Conservation (phyloP, 2,329 filamentous ascomycete species). For the Ophiocordyceps australis region DNA sequence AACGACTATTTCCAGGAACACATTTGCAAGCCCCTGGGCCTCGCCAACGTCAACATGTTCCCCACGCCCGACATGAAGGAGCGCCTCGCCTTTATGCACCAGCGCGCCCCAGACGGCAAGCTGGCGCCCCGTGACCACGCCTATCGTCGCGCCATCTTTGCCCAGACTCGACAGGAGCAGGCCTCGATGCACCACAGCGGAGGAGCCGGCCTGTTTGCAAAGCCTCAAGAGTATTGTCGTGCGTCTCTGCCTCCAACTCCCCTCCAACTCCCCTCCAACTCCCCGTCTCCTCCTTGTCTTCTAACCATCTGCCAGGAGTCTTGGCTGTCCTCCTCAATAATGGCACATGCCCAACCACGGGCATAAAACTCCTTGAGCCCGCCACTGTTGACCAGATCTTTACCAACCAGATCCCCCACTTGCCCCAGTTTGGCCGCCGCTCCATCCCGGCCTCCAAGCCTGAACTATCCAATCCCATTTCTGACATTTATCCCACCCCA, state of each 20-base stretch:
- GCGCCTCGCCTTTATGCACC: conserved; percentile 38
- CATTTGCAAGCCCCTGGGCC: conserved; percentile 26
- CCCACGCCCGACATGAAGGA: conserved; percentile 32
- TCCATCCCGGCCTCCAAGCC: conserved; percentile 26
- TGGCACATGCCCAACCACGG: conserved; percentile 39
- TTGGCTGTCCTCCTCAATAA: conserved; percentile 45
- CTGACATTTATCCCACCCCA: conserved; percentile 28
- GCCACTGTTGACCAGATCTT: conserved; percentile 47
- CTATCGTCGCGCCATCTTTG: conserved; percentile 22
- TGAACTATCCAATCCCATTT: conserved; percentile 23
- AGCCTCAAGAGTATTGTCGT: conserved; percentile 42
- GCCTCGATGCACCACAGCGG: conserved; percentile 34
- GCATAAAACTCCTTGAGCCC: conserved; percentile 30
- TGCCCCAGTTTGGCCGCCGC: conserved; percentile 31
- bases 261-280: too few relatives aligned
- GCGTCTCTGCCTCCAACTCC: conserved; percentile 6
- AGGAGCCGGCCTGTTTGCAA: conserved; percentile 42
- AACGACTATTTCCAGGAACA: conserved; percentile 29
- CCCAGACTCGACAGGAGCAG: conserved; percentile 21
- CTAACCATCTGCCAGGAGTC: conserved; percentile 22
- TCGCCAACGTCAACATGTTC: conserved; percentile 36
- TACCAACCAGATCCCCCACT: conserved; percentile 38
- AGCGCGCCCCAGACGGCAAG: conserved; percentile 23
- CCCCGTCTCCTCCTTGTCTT: neutral
- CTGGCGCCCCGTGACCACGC: conserved; percentile 27